Base-by-base conservation (phyloP, 139 green algal species). In the Micromonas commoda region DNA sequence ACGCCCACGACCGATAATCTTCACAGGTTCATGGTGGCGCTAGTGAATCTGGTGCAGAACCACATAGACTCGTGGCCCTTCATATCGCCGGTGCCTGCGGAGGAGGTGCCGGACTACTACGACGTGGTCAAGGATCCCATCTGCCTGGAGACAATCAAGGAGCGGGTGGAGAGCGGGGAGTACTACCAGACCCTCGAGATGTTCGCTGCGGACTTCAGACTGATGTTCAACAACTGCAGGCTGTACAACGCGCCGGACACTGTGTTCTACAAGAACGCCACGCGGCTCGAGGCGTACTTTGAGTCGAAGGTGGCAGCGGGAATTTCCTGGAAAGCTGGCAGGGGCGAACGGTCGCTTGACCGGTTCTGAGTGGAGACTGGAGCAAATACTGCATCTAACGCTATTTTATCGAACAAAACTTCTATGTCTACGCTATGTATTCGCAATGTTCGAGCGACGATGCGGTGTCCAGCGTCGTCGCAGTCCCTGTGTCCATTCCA, bases 171-270 rank as follows among this genome's bases (percentile, higher is more conserved):
- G 24, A 68, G 23, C 1, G 78, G 76, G 2, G 37, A 66, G 39
- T 97, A 92, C 82, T 99, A 99, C 88, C 26, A 87, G 45, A 96
- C 86, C 0, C 85, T 99, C 21, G 92, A 99, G 71, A 96, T 97
- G 33, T 97, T 99, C 78, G 79, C 82, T 16, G 94, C 92, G 4
- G 94, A 98, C 82, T 84, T 97, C 51, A 73, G 82, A 19, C 88
- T 89, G 78, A 94, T 98, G 75, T 93, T 93, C 51, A 79, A 83
- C 37, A 98, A 98, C 83, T 82, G 73, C 67, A 82, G 87, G 32
- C 86, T 88, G 16, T 98, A 97, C 86, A 98, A 98, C 81, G 77
- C 84, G 1, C 79, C 86, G 2, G 89, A 96, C 24, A 96, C 93
- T 31, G 80, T 93, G 26, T 98, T 93, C 80, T 92, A 90, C 84